A percentile compares a stretch with the other conserved stretches of the same genome.
Evolutionary conservation across 2,329 filamentous ascomycete species (phyloP).

Genomic region (Cercospora citrullina): DNA sequence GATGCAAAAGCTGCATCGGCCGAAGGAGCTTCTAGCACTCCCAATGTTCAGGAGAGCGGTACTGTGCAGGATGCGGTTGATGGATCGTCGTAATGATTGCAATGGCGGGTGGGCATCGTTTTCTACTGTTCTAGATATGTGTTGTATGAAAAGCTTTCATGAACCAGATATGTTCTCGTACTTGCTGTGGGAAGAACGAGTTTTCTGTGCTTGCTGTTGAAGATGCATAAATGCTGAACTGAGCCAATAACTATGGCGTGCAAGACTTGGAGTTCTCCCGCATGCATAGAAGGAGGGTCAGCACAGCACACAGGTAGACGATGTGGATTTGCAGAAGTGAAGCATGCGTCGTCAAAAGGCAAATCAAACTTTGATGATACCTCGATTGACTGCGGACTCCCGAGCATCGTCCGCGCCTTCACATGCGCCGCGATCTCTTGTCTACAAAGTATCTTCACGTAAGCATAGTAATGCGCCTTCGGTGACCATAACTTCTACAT

Average conservation of each 20-base stretch:
- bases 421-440: slow-evolving; percentile 9
- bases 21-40: slow-evolving; percentile 16
- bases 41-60: slow-evolving; percentile 29
- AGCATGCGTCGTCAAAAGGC: neutral
- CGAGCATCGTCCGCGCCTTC: neutral
- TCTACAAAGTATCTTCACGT: neutral
- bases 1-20: slow-evolving; percentile 47
- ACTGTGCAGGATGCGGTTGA: slow-evolving; percentile 27
- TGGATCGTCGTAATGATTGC: slow-evolving; percentile 2
- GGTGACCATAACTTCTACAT: neutral
- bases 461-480: slow-evolving; percentile 15
- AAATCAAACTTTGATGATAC: neutral
- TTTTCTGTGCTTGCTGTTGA: neutral
- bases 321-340: neutral
- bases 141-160: slow-evolving; percentile 2
- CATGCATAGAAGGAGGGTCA: neutral
- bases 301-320: neutral
- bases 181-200: neutral
- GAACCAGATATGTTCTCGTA: neutral
- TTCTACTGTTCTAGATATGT: slow-evolving; percentile 1
- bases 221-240: neutral
- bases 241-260: too few relatives aligned
- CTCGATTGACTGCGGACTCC: neutral
- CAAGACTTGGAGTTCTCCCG: neutral
- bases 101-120: neutral